Base-by-base conservation (phyloP, 1,284 basidiomycete species). In the Ganoderma boninense region DNA sequence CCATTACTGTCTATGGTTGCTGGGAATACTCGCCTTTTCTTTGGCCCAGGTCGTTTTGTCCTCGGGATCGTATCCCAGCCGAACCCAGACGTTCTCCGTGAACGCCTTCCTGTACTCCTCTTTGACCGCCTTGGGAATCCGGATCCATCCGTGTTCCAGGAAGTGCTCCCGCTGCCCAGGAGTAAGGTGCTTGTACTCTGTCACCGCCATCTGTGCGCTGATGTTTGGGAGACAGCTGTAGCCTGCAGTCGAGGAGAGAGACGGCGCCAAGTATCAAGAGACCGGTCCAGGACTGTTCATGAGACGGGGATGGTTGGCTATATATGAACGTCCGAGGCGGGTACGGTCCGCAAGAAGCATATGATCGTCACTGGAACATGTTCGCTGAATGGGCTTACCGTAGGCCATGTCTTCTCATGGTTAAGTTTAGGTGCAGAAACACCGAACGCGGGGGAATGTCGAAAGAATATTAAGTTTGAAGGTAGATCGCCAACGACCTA, bases 121-220 rank as follows among this genome's bases (percentile, higher is more conserved):
- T 18, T 77, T 75, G 29, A 82, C 79, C 11, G 80, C 82, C 38
- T 77, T 73, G n/a, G 76, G 76, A 44, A 80, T 79, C 70, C 73
- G 75, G 16, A 83, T 74, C 79, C 78, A 83, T 23, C 82, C 82
- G 46, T 80, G 76, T 65, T 80, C 73, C 16, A 83, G 76, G 71
- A 83, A 83, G 52, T 83, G 81, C 38, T 75, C 75, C 60, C 80
- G 77, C 68, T 82, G 79, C 62, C 79, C 79, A 1, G 75, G 68
- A 1, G 74, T 77, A 35, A 81, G 75, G 62, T 74, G 68, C 65
- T 76, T 76, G 69, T 75, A 77, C 67, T 79, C 75, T 16, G 70
- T 61, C 43, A 75, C 73, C 11, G 73, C 67, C 77, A 79, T 79
- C 26, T 43, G 43, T 43, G 18, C 43, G 6, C 3, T 38, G 35